Base-by-base conservation (phyloP, 768 basidiomycete genomes). In the Tylopilus rubrobrunneus region DNA sequence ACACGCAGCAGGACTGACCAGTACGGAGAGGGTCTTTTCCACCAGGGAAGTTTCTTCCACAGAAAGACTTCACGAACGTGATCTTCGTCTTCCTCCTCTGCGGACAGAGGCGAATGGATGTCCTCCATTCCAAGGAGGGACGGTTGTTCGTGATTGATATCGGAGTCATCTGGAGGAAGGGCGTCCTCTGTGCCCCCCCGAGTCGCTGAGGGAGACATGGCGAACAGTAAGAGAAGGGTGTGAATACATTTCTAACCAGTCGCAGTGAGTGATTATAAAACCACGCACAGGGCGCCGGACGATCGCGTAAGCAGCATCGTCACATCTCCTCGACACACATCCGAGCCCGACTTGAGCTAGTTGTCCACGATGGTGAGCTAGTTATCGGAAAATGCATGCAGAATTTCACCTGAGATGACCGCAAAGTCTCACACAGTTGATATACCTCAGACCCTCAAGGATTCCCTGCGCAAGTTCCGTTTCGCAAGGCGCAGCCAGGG, bases 401-500 rank as follows among this genome's bases (percentile, higher is more conserved):
- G 37, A 17, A 49, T 8, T 2, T 19, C 45, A 42, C 56, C 56
- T 33, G 51, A 34, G 36, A 43, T 46, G 15, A n/a, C 10, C 14
- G 15, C 9, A 51, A 55, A 67, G 65, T 58, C 67, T 5, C 67
- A 29, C 66, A 92, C 90, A 45, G 92, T 96, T 51, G 93, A 95
- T 67, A 92, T 94, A 63, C 89, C 90, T 0, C 78, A 85, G 60
- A 75, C 78, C 44, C 79, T 95, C 69, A 89, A 88, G 69, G 83
- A 87, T 57, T 74, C 83, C 25, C 82, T 95, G 40, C 83, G 87
- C 70, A 93, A 92, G 66, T 96, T 95, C 74, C 77, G 89, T 14
- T 88, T 91, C 52, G 74, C 75, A 5, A 81, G 87, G 23, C 83
- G 78, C 62, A 79, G 78, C 42, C 70, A 77, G 19, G 87, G 85